Evolutionary conservation across 2,329 filamentous ascomycete genomes (phyloP), one percentile per base, ranked within the genome.

Genomic region (Plectosphaerella sp.): DNA sequence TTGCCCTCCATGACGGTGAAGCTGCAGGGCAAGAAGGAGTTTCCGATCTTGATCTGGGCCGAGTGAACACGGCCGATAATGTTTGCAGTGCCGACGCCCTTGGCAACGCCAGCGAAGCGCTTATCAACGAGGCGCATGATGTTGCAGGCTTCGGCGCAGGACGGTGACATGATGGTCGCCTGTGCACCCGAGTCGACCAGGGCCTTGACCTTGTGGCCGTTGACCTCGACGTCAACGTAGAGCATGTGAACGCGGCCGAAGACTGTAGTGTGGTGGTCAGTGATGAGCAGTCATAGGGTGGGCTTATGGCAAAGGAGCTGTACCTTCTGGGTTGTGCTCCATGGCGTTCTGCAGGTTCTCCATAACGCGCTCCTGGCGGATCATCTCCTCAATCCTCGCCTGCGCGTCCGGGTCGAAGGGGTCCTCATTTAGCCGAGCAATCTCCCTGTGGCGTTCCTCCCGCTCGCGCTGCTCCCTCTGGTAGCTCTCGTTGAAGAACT

Each of bases 1-100:
- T 97, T 99, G 58, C 94, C 94, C 73, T 99, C 94, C 94, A 99
- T 99, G 64, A 99, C 94, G 3, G 94, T 99, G 69, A 99, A 99
- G 54, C 91, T 94, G 73, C 92, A 97, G 3, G 93, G 87, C 60
- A 99, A 77, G 66, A 91, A 91, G 56, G 93, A 82, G 42, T 81
- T 84, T 50, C 93, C 94, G 60, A 99, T 94, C 70, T 90, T 93
- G 70, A 99, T 95, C 69, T 93, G 91, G 10, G 94, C 94, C 20
- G 90, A 91, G 69, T 99, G 94, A 4, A 99, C 94, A 49, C 94
- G 89, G 33, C 94, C 94, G 18, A 99, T 86, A 61, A 99, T 97
- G 53, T 86, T 88, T 22, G 94, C 94, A 1, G 94, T 97, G 50
- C 94, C 94, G 3, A 99, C 94, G 57, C 94, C 94, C 54, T 89